Conservation (phyloP, 164 flowering plant species). For the Macadamia integrifolia region DNA sequence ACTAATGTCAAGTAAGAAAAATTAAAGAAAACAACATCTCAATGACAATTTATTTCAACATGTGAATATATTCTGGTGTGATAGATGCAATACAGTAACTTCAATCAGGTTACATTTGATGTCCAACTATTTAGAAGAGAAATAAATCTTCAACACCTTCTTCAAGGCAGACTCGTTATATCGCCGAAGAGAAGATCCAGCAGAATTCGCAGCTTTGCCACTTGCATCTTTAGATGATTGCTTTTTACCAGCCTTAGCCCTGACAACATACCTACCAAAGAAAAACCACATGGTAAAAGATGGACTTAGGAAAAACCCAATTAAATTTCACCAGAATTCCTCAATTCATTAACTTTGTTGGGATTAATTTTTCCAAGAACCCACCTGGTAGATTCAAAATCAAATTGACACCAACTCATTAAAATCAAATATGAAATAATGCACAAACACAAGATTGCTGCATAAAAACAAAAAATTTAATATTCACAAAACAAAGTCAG, state of each 20-base stretch:
- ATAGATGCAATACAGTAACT: neutral
- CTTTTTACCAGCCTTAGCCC: constrained; percentile 93
- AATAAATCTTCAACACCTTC: constrained; percentile 46
- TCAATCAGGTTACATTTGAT: neutral
- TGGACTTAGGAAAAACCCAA: neutral
- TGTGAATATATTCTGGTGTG: neutral
- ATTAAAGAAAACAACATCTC: neutral
- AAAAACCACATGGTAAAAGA: constrained; percentile 7
- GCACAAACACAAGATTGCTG: too few relatives aligned
- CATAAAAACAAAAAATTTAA: too few relatives aligned
- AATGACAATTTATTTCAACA: neutral
- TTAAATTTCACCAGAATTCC: neutral
- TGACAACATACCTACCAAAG: constrained; percentile 72
- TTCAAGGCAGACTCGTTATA: constrained; percentile 86
- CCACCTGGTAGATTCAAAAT: too few relatives aligned
- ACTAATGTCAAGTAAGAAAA: neutral
- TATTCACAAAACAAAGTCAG: too few relatives aligned
- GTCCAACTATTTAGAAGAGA: neutral
- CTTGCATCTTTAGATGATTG: constrained; percentile 89
- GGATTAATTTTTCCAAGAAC: neutral
- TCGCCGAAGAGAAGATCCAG: constrained; percentile 94
- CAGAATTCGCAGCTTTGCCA: constrained; percentile 78
- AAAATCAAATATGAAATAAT: too few relatives aligned
- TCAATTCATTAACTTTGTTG: neutral
- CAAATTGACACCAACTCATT: too few relatives aligned